A percentile compares a stretch with the other conserved stretches of the same genome.
Evolutionary conservation across 179 eudicot genomes (phyloP).

Genomic region (Heliamphora pulchella): DNA sequence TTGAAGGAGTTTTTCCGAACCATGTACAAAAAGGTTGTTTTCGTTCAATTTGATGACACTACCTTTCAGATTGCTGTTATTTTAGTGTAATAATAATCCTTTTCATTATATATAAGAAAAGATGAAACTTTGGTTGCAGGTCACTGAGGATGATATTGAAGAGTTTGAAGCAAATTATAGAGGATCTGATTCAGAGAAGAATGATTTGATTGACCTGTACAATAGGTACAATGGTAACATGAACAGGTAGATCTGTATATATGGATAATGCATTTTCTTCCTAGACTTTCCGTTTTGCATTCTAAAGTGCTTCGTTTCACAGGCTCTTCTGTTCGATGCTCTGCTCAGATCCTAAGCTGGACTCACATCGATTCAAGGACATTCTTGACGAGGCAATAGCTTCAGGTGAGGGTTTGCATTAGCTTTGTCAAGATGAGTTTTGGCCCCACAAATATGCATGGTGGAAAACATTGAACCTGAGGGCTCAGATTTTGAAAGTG

Average conservation of each 20-base stretch:
- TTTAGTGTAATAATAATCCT: not conserved
- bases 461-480: not conserved
- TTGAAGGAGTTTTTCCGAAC: slow-evolving; percentile 63
- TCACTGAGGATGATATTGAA: slow-evolving; percentile 85
- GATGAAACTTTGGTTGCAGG: slow-evolving; percentile 31
- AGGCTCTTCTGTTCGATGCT: slow-evolving; percentile 93
- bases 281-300: not conserved
- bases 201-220: slow-evolving; percentile 67
- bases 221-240: slow-evolving; percentile 76
- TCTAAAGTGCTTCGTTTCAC: slow-evolving; percentile 15
- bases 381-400: slow-evolving; percentile 84
- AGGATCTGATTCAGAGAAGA: slow-evolving; percentile 88
- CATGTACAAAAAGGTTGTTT: slow-evolving; percentile 72
- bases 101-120: not conserved
- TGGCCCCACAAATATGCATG: not conserved
- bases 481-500: not conserved
- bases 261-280: not conserved
- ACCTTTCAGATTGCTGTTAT: not conserved
- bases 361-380: slow-evolving; percentile 93
- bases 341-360: slow-evolving; percentile 81
- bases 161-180: slow-evolving; percentile 95
- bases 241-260: slow-evolving; percentile 46
- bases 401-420: slow-evolving; percentile 43
- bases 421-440: not conserved
- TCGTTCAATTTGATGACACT: not conserved